Percentiles rank a stretch among this genome's conserved stretches.
Conservation (phyloP, 2,329 filamentous ascomycete species). For the Fusarium verticillioides region DNA sequence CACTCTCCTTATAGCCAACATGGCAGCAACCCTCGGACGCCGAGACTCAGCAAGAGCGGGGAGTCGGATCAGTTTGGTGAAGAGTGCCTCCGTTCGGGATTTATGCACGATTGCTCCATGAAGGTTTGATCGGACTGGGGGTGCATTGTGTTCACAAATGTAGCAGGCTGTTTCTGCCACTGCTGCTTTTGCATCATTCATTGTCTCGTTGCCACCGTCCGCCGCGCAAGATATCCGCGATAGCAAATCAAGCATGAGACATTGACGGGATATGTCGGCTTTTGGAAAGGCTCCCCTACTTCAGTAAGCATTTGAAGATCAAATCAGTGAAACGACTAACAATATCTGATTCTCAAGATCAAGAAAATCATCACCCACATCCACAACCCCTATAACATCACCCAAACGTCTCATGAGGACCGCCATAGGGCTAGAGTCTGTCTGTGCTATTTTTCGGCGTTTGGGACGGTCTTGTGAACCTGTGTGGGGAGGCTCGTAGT, state of each 20-base stretch:
- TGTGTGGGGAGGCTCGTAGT: constrained; percentile 41
- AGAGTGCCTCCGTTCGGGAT: constrained; percentile 56
- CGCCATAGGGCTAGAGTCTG: constrained; percentile 32
- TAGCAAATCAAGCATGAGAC: constrained; percentile 64
- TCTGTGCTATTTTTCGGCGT: constrained; percentile 44
- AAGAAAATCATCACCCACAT: constrained; percentile 39
- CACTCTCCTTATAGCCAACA: constrained; percentile 76
- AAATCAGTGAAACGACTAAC: constrained; percentile 54
- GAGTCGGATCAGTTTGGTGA: constrained; percentile 59
- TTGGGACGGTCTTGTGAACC: constrained; percentile 40
- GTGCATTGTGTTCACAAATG: constrained; percentile 41
- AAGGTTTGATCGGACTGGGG: background rate
- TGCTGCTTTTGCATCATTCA: background rate
- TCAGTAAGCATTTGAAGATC: constrained; percentile 31
- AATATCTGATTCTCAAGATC: constrained; percentile 53
- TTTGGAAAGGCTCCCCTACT: constrained; percentile 55
- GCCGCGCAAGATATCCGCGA: constrained; percentile 58
- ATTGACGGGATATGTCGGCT: constrained; percentile 62
- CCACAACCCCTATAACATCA: constrained; percentile 45
- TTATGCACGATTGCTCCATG: constrained; percentile 39
- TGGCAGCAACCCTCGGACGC: constrained; percentile 74
- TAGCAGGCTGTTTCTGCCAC: constrained; percentile 30
- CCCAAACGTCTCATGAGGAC: constrained; percentile 41
- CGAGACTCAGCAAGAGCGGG: constrained; percentile 63
- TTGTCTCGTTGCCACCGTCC: constrained; percentile 7